phyloP scores from a whole-genome alignment of 2,329 filamentous ascomycete genomes.

The Aspergillus sp. region DNA sequence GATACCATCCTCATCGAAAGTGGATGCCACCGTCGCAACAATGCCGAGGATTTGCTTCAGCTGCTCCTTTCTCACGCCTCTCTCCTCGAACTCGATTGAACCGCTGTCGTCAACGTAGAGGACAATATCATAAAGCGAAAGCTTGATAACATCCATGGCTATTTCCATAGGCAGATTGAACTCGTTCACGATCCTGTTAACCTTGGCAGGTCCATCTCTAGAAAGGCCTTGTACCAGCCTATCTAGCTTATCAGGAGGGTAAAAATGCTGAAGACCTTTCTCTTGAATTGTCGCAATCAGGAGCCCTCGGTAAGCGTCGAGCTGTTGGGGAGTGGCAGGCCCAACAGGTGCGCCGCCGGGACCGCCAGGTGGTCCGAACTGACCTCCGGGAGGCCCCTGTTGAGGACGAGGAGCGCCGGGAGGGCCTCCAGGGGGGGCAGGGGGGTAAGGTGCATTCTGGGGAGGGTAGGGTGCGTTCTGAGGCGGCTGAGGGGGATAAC shows the following conservation, averaged over 20 bases:
- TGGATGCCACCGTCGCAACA: conserved; percentile 63
- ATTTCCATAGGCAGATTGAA: conserved; percentile 61
- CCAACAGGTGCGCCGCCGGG: conserved; percentile 34
- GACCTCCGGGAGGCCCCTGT: conserved; percentile 21
- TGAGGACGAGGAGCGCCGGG: conserved; percentile 15
- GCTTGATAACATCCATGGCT: conserved; percentile 62
- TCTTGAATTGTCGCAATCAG: conserved; percentile 59
- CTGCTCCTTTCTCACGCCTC: conserved; percentile 66
- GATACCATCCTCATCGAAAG: conserved; percentile 70
- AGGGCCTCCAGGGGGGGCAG: conserved; percentile 19
- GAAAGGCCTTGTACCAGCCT: conserved; percentile 32
- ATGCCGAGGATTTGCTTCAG: conserved; percentile 63
- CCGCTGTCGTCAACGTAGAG: conserved; percentile 69
- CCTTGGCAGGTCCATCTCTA: conserved; percentile 40
- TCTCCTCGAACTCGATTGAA: conserved; percentile 68
- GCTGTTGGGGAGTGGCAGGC: conserved; percentile 50
- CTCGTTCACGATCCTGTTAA: conserved; percentile 56
- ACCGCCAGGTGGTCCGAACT: conserved; percentile 30
- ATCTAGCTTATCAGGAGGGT: conserved; percentile 53
- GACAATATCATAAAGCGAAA: conserved; percentile 62
- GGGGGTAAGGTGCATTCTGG: conserved; percentile 33
- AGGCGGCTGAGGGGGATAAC: conserved; percentile 23
- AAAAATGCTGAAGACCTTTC: conserved; percentile 59
- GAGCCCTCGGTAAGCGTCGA: conserved; percentile 57
- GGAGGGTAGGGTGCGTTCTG: conserved; percentile 34